phyloP scores from a whole-genome alignment of 2,329 filamentous ascomycete genomes.

The Curvularia spicifera region DNA sequence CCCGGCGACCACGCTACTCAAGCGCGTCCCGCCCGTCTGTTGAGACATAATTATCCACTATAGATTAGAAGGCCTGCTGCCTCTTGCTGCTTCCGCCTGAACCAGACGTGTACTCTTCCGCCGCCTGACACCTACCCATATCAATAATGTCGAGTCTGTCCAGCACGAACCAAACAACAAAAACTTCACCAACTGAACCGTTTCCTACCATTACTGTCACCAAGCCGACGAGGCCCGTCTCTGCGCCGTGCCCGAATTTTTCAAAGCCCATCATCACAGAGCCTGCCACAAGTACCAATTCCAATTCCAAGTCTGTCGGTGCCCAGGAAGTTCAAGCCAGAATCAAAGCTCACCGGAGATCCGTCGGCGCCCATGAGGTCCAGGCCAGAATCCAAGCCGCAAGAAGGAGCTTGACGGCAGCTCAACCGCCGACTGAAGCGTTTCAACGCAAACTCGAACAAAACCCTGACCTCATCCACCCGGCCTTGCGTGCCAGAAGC shows the following conservation, averaged over 20 bases:
- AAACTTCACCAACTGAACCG: constrained; percentile 34
- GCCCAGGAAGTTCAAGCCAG: constrained; percentile 14
- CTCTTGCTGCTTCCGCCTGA: constrained; percentile 1
- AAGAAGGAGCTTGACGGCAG: constrained; percentile 19
- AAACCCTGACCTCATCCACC: constrained; percentile 18
- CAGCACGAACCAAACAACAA: constrained; percentile 41
- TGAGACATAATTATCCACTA: constrained; percentile 20
- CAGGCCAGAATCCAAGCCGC: constrained; percentile 31
- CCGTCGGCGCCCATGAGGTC: constrained; percentile 25
- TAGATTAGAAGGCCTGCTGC: constrained; percentile 18
- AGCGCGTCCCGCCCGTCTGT: constrained; percentile 21
- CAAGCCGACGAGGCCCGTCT: constrained; percentile 23
- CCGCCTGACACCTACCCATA: not conserved
- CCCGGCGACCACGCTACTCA: constrained; percentile 22
- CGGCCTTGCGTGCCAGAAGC: constrained; percentile 18
- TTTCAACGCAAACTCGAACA: constrained; percentile 20
- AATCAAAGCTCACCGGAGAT: constrained; percentile 4
- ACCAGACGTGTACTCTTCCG: not conserved
- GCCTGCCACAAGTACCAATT: not conserved
- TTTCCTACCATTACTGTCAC: constrained; percentile 26
- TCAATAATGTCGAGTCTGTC: constrained; percentile 43
- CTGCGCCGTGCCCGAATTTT: constrained; percentile 30
- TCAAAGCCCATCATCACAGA: constrained; percentile 11
- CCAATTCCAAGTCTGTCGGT: constrained; percentile 10
- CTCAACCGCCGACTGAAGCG: constrained; percentile 16